Percentiles rank a stretch among this genome's conserved stretches.
These are phyloP conservation scores for Herpetomonas samuelpessoai DNA, from an alignment of 208 protist species.

Conservation along the genomic window DNA sequence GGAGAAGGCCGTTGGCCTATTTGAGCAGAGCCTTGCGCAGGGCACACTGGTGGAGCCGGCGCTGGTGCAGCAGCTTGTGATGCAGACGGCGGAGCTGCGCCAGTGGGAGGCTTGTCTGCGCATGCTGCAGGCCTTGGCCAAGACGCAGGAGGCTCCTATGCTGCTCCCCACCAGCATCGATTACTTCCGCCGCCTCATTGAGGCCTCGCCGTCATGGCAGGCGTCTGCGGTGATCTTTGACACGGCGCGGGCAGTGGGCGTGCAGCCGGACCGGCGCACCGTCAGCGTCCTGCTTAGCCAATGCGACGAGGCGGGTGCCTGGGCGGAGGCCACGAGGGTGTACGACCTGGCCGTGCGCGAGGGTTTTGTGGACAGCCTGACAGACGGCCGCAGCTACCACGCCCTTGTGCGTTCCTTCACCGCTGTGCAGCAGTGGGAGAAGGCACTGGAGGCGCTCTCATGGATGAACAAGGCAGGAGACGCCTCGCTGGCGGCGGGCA, in stretches of 20 bases:
- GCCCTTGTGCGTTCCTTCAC: slow-evolving; percentile 69
- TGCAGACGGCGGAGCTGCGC: slow-evolving; percentile 46
- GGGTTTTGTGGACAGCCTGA: slow-evolving; percentile 59
- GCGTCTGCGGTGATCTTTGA: slow-evolving; percentile 58
- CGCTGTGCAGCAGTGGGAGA: slow-evolving; percentile 74
- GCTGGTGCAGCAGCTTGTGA: slow-evolving; percentile 58
- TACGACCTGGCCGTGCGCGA: slow-evolving; percentile 73
- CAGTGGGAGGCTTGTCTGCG: slow-evolving; percentile 74
- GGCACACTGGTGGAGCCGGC: slow-evolving; percentile 54
- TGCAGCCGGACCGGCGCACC: slow-evolving; percentile 57
- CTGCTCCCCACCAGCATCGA: slow-evolving; percentile 52
- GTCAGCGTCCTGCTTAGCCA: slow-evolving; percentile 56
- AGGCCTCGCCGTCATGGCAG: slow-evolving; percentile 54
- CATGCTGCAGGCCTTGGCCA: slow-evolving; percentile 61
- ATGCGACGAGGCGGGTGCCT: slow-evolving; percentile 66
- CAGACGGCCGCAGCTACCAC: slow-evolving; percentile 57
- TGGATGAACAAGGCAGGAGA: slow-evolving; percentile 82
- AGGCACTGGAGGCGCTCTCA: slow-evolving; percentile 76
- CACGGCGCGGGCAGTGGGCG: slow-evolving; percentile 48
- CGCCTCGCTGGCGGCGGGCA: slow-evolving; percentile 63
- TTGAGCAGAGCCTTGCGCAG: slow-evolving; percentile 59
- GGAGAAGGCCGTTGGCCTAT: slow-evolving; percentile 49
- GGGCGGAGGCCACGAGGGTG: slow-evolving; percentile 61
- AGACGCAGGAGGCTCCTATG: slow-evolving; percentile 59
- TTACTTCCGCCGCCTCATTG: slow-evolving; percentile 63